A percentile compares a stretch with the other conserved stretches of the same genome.
Conservation (phyloP, 78 protist species). For the Dictyostelium purpureum region DNA sequence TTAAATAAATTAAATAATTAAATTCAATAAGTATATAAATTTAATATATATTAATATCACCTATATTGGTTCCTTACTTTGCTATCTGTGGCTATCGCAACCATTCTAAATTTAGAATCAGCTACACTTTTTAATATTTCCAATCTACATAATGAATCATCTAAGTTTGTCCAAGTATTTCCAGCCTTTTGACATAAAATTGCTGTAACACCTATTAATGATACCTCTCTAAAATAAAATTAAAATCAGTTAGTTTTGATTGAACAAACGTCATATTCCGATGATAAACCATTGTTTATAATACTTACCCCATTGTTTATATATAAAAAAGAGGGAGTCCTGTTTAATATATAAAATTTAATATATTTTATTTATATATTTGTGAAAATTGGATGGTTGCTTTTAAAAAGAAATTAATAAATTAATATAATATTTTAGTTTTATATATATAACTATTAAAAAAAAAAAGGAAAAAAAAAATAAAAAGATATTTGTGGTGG, state of each 20-base stretch:
- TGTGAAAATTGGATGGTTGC: no score
- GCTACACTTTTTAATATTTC: constrained; percentile 41
- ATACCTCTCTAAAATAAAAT: constrained; percentile 17
- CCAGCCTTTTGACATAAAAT: constrained; percentile 37
- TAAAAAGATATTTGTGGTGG: no score
- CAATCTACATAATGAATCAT: constrained; percentile 65
- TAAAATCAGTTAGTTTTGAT: not conserved
- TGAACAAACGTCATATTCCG: no score
- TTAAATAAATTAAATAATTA: not conserved
- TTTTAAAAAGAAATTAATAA: no score
- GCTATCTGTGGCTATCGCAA: constrained; percentile 55
- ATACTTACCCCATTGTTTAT: no score
- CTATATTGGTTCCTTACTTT: constrained; percentile 11
- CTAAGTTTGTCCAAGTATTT: constrained; percentile 29
- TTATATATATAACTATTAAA: no score
- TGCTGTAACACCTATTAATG: constrained; percentile 58
- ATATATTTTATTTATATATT: no score
- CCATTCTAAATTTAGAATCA: constrained; percentile 61
- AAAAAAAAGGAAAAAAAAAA: no score
- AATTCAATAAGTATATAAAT: not conserved
- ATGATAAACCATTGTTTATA: no score
- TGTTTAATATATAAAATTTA: no score
- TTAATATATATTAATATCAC: not conserved
- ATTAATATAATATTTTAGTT: no score
- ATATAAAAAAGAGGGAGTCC: no score